Conservation (phyloP, 192 early-diverging fungal species). For the Coemansia sp. region DNA sequence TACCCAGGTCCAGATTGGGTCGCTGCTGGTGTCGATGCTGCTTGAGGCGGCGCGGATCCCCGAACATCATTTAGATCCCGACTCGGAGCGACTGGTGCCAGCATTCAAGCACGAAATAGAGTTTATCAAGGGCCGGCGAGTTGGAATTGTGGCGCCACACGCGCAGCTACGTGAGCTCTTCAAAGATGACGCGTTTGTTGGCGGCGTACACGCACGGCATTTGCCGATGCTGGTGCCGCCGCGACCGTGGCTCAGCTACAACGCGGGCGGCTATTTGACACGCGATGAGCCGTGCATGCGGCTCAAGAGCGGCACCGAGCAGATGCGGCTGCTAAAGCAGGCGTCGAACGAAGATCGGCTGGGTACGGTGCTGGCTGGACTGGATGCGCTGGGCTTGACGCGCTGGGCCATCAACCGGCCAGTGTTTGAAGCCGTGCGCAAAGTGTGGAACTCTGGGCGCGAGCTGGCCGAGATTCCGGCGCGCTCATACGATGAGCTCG, state of each 20-base stretch:
- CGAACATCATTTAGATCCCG: slow-evolving; percentile 56
- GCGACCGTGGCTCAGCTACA: slow-evolving; percentile 82
- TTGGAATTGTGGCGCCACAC: slow-evolving; percentile 72
- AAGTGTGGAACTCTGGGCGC: slow-evolving; percentile 85
- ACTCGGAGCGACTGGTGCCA: slow-evolving; percentile 58
- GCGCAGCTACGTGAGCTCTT: slow-evolving; percentile 66
- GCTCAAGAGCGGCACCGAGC: slow-evolving; percentile 63
- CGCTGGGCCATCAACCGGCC: slow-evolving; percentile 84
- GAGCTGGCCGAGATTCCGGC: slow-evolving; percentile 72
- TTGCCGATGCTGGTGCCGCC: slow-evolving; percentile 93
- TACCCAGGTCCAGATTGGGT: slow-evolving; percentile 57
- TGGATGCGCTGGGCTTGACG: slow-evolving; percentile 85
- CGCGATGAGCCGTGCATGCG: slow-evolving; percentile 72
- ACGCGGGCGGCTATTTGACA: slow-evolving; percentile 82
- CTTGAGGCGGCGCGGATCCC: slow-evolving; percentile 70
- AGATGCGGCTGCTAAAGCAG: slow-evolving; percentile 69
- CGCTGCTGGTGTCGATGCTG: slow-evolving; percentile 57
- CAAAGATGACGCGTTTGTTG: slow-evolving; percentile 54
- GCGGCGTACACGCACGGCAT: slow-evolving; percentile 65
- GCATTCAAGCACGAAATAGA: slow-evolving; percentile 76
- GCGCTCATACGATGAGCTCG: slow-evolving; percentile 32
- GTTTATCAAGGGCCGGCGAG: slow-evolving; percentile 58
- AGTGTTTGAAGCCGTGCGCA: slow-evolving; percentile 72
- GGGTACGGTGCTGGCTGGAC: slow-evolving; percentile 61
- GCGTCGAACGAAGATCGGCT: slow-evolving; percentile 76